phyloP scores from a whole-genome alignment of 2,329 filamentous ascomycete species.

The Nothophoma quercina region DNA sequence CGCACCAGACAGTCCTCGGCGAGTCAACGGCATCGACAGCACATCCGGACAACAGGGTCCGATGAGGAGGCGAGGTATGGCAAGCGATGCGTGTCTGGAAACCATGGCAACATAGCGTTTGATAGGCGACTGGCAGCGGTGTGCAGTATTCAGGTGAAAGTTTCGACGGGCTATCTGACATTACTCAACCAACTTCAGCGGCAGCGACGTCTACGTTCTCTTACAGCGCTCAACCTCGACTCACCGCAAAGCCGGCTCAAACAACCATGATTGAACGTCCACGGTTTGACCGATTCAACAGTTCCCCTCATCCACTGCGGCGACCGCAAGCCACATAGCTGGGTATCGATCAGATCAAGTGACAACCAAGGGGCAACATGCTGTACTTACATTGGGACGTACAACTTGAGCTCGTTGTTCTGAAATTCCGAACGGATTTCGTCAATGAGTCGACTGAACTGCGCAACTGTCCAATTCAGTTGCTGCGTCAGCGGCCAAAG shows the following conservation, averaged over 20 bases:
- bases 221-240: not conserved
- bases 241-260: not conserved
- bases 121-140: not conserved
- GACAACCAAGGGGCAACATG: not conserved
- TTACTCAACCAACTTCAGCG: not conserved
- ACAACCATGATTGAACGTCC: not conserved
- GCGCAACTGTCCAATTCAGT: slow-evolving; percentile 41
- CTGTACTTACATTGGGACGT: slow-evolving; percentile 46
- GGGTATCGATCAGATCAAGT: slow-evolving; percentile 18
- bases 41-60: not conserved
- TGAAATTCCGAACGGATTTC: slow-evolving; percentile 40
- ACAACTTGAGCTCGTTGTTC: slow-evolving; percentile 42
- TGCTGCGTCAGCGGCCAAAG: slow-evolving; percentile 48
- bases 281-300: not conserved
- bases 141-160: not conserved
- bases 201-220: not conserved
- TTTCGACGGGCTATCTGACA: not conserved
- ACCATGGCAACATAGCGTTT: not conserved
- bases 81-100: not conserved
- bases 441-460: slow-evolving; percentile 39
- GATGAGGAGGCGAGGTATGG: not conserved
- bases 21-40: not conserved
- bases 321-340: slow-evolving; percentile 47
- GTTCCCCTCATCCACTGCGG: slow-evolving; percentile 21
- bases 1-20: not conserved